Conservation (phyloP, 179 eudicot genomes). For the Silene noctiflora region DNA sequence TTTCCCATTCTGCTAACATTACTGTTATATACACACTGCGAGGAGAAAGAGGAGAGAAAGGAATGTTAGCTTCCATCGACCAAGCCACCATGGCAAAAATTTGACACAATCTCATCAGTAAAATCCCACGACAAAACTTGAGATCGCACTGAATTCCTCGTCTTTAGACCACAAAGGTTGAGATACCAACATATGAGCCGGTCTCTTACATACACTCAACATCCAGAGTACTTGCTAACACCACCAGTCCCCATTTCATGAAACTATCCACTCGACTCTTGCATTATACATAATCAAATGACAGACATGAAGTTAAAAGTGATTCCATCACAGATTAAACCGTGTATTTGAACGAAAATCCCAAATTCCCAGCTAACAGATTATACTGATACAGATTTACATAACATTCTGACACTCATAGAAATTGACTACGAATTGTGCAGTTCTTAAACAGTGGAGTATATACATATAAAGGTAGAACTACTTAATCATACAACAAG, state of each 20-base stretch:
- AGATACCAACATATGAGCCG: background rate
- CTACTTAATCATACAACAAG: conserved; percentile 1
- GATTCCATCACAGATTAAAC: background rate
- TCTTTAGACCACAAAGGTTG: too few species aligned
- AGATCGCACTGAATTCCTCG: background rate
- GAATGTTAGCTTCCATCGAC: background rate
- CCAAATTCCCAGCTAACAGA: background rate
- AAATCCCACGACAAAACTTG: background rate
- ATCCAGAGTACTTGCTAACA: too few species aligned
- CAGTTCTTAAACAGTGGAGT: background rate
- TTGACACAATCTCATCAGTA: background rate
- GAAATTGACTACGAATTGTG: background rate
- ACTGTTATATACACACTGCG: conserved; percentile 40
- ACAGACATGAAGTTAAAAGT: background rate
- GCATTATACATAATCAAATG: background rate
- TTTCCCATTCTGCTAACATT: conserved; percentile 89
- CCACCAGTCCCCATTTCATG: background rate
- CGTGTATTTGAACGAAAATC: background rate
- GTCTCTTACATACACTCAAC: background rate
- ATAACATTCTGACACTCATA: background rate
- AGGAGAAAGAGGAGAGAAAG: conserved; percentile 10
- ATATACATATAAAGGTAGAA: background rate
- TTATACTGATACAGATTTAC: conserved; percentile 1
- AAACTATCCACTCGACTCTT: background rate
- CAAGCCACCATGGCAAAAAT: background rate